Base-by-base conservation (phyloP, 345 rosid species). In the Lagerstroemia speciosa region DNA sequence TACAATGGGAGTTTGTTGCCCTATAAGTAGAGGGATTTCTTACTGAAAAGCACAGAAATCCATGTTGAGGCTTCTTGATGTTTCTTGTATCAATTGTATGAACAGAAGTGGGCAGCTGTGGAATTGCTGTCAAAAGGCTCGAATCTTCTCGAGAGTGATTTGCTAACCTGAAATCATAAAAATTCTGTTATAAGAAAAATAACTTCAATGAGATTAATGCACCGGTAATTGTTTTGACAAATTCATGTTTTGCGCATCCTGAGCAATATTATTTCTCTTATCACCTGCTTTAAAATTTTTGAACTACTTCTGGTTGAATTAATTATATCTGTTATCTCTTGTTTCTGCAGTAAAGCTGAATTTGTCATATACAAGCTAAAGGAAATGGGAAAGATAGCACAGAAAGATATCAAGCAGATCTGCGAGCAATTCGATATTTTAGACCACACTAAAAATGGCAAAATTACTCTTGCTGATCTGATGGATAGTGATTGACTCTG, bases 381-480 rank as follows among this genome's bases (percentile, higher is more conserved):
- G 83, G 86, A 89, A 82, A 84, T 89, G 94, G 88, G 91, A 37
- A 89, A 77, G 73, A 75, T 89, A 69, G 73, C 82, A 67, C 84
- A 83, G 65, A 86, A 83, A 70, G 94, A 89, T 75, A 73, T 84
- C 50, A 48, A 77, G 48, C 88, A 76, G 76, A 84, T 84, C 64
- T 75, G 86, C 66, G 67, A 82, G 40, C 84, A 86, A 73, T 88
- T 86, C 58, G 88, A 86, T 70, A 55, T 58, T 45, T 26, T 86
- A 73, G 87, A 83, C 62, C 45, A 45, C 58, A 65, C 52, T 74
- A 84, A 73, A 62, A 76, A 81, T 8, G 91, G 91, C 61, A 84
- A 78, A 71, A 83, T 86, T 52, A 86, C 85, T 26, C 61, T 79
- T 15, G 86, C 87, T n/a, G 85, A 82, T 77, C 79, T 83, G 22